phyloP scores from a whole-genome alignment of 2,329 filamentous ascomycete genomes.

The Mycosphaerella sp. region DNA sequence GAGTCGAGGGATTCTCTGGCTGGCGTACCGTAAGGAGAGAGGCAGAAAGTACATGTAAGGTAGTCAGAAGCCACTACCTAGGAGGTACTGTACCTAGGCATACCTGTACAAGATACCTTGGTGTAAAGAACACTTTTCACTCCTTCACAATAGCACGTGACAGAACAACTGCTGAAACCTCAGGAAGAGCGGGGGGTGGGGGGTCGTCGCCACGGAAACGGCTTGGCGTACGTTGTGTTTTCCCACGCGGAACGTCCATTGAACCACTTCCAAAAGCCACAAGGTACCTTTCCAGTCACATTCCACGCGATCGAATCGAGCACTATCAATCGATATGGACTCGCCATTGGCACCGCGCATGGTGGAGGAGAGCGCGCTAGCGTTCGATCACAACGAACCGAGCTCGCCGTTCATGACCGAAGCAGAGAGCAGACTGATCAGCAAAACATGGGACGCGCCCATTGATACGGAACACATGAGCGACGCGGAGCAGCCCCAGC shows the following conservation, averaged over 20 bases:
- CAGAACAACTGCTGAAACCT: too few species aligned
- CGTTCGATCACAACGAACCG: slow-evolving; percentile 34
- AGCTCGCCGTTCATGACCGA: slow-evolving; percentile 47
- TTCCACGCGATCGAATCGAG: slow-evolving; percentile 7
- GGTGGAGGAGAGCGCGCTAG: slow-evolving; percentile 18
- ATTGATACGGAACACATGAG: slow-evolving; percentile 11
- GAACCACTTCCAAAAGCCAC: slow-evolving; percentile 3
- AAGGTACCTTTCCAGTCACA: slow-evolving; percentile 8
- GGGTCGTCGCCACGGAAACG: too few species aligned
- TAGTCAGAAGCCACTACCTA: too few species aligned
- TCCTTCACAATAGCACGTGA: too few species aligned
- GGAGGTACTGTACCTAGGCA: too few species aligned
- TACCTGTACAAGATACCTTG: too few species aligned
- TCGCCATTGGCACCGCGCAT: slow-evolving; percentile 14
- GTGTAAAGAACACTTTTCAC: too few species aligned
- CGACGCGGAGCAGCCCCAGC: slow-evolving; percentile 18
- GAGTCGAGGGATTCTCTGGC: too few species aligned
- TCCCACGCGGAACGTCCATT: neutral
- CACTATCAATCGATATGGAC: slow-evolving; percentile 18
- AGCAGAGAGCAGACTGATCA: slow-evolving; percentile 33
- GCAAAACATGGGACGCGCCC: slow-evolving; percentile 26
- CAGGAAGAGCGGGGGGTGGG: too few species aligned
- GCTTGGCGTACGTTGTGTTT: neutral
- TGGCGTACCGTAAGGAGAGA: too few species aligned
- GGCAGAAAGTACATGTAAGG: too few species aligned